A percentile compares a stretch with the other conserved stretches of the same genome.
Conservation (phyloP, 176 grass and related monocot species). For the Carex parvula region DNA sequence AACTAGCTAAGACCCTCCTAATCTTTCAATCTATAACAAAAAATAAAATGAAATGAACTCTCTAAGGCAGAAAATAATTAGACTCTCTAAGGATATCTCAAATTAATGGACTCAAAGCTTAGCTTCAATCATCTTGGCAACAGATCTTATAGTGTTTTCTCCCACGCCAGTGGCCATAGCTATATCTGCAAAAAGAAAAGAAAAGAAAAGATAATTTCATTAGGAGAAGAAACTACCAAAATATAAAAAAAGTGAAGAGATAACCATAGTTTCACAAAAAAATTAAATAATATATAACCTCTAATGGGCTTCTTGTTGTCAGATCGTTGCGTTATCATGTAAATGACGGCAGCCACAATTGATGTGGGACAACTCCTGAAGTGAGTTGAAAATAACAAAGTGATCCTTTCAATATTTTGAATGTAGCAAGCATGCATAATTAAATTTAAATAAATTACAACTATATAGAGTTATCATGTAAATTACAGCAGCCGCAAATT, state of each 20-base stretch:
- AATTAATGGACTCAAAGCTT: neutral
- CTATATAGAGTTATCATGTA: too few species aligned
- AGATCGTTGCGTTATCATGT: conserved; percentile 73
- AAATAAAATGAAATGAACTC: neutral
- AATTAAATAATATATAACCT: conserved; percentile 32
- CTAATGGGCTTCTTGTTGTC: conserved; percentile 67
- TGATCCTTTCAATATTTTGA: neutral
- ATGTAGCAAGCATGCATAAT: too few species aligned
- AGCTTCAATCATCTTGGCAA: conserved; percentile 6
- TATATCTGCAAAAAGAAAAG: conserved; percentile 48
- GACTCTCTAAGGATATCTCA: neutral
- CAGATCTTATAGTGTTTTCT: conserved; percentile 57
- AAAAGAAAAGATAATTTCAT: too few species aligned
- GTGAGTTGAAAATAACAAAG: neutral
- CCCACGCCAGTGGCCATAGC: conserved; percentile 62
- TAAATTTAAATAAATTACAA: too few species aligned
- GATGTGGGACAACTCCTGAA: conserved; percentile 67
- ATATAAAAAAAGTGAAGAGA: too few species aligned
- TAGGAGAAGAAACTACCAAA: neutral
- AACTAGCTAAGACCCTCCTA: neutral
- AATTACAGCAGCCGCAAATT: too few species aligned
- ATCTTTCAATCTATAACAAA: too few species aligned
- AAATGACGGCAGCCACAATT: conserved; percentile 72
- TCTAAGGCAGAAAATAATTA: neutral
- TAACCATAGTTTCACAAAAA: too few species aligned